Evolutionary conservation across 2,329 filamentous ascomycete species (phyloP).

Genomic region (Pseudonectria buxi): DNA sequence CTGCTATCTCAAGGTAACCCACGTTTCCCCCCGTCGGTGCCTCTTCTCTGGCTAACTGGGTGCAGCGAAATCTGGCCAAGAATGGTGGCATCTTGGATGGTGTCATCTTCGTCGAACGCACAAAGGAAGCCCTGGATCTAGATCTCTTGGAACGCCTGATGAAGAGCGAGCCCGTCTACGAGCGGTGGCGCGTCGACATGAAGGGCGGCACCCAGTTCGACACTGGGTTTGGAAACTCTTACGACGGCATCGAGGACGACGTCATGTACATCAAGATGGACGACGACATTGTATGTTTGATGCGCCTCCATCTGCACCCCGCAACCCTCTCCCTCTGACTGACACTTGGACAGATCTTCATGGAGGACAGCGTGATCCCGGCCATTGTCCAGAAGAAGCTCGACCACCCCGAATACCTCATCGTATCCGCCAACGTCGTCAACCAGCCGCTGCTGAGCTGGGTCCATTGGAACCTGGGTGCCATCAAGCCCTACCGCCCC

Average conservation of each 20-base stretch:
- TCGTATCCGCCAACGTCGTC: slow-evolving; percentile 50
- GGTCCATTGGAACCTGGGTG: slow-evolving; percentile 47
- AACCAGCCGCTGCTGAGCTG: slow-evolving; percentile 49
- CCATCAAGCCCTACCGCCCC: slow-evolving; percentile 47
- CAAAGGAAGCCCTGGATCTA: slow-evolving; percentile 32
- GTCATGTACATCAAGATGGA: slow-evolving; percentile 34
- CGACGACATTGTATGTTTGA: slow-evolving; percentile 30
- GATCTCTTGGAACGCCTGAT: slow-evolving; percentile 34
- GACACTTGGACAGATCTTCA: slow-evolving; percentile 24
- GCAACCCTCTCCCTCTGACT: background rate
- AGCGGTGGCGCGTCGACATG: slow-evolving; percentile 30
- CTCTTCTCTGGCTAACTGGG: background rate
- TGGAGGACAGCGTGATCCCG: slow-evolving; percentile 38
- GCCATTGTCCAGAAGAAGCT: slow-evolving; percentile 47
- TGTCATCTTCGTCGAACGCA: slow-evolving; percentile 38
- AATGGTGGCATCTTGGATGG: slow-evolving; percentile 39
- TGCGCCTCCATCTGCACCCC: background rate
- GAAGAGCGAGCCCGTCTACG: slow-evolving; percentile 30
- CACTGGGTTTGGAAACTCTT: slow-evolving; percentile 31
- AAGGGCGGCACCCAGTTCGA: slow-evolving; percentile 21
- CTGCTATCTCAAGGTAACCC: slow-evolving; percentile 36
- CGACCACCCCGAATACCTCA: slow-evolving; percentile 41
- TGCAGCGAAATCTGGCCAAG: slow-evolving; percentile 36
- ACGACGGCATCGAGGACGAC: slow-evolving; percentile 40
- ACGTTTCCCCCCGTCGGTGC: background rate